A percentile compares a stretch with the other conserved stretches of the same genome.
Conservation (phyloP, 129 eudicot genomes). For the Pseudognaphalium luteoalbum region DNA sequence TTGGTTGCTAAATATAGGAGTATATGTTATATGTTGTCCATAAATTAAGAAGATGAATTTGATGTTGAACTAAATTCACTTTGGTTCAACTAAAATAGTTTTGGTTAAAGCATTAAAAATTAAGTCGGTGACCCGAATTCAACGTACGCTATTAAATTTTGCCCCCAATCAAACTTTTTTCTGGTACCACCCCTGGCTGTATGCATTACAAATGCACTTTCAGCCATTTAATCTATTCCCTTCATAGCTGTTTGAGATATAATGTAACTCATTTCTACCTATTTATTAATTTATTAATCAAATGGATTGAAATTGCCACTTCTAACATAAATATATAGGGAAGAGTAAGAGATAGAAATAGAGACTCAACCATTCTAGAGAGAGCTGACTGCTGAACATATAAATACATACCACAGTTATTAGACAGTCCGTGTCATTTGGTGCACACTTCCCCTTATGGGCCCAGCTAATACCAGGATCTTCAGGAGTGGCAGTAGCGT, state of each 20-base stretch:
- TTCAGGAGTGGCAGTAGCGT: conserved; percentile 70
- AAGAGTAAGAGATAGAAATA: neutral
- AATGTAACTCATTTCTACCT: neutral
- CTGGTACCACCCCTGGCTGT: no score
- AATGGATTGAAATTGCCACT: neutral
- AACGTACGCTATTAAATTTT: no score
- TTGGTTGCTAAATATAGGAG: no score
- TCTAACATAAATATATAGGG: neutral
- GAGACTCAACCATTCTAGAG: neutral
- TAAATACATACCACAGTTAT: conserved; percentile 60
- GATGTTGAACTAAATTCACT: no score
- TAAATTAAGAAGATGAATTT: no score
- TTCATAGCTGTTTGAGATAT: neutral
- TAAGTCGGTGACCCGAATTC: no score
- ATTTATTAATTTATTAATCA: neutral
- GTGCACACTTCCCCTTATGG: conserved; percentile 50
- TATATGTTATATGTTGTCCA: no score
- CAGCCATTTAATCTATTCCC: neutral
- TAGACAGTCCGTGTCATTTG: conserved; percentile 62
- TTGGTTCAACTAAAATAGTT: no score
- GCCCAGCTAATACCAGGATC: conserved; percentile 93
- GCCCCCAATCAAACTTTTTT: no score
- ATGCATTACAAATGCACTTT: neutral
- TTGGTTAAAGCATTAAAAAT: no score
- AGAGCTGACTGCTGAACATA: neutral